A percentile compares a stretch with the other conserved stretches of the same genome.
phyloP scores from a whole-genome alignment of 371 early-diverging fungal species.

The Lichtheimia ramosa region DNA sequence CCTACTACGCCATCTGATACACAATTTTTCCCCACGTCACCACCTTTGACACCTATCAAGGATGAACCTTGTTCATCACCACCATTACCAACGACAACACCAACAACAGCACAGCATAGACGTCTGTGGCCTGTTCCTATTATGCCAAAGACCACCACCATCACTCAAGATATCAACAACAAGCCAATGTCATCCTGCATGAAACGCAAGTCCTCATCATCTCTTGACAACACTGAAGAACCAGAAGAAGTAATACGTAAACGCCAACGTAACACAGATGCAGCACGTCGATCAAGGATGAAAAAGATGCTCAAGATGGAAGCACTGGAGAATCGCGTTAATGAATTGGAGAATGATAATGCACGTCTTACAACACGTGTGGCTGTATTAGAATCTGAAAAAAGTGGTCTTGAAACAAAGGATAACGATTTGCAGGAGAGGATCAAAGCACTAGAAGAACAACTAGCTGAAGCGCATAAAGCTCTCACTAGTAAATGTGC shows the following conservation, averaged over 20 bases:
- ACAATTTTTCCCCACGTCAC: slow-evolving; percentile 10
- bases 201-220: slow-evolving; percentile 7
- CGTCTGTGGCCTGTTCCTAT: slow-evolving; percentile 13
- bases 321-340: slow-evolving; percentile 75
- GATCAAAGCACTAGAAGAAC: slow-evolving; percentile 66
- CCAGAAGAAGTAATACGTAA: slow-evolving; percentile 72
- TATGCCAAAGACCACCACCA: slow-evolving; percentile 13
- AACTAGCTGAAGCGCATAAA: slow-evolving; percentile 70
- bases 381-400: slow-evolving; percentile 76
- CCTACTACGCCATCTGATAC: background rate
- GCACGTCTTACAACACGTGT: slow-evolving; percentile 59
- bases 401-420: slow-evolving; percentile 58
- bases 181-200: background rate
- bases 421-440: slow-evolving; percentile 68
- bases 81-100: background rate
- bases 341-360: slow-evolving; percentile 82
- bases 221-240: slow-evolving; percentile 16
- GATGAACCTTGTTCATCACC: background rate
- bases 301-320: slow-evolving; percentile 86
- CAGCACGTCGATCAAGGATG: slow-evolving; percentile 92
- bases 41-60: background rate
- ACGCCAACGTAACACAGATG: slow-evolving; percentile 91
- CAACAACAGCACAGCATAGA: background rate
- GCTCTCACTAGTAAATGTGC: slow-evolving; percentile 37
- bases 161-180: background rate